A percentile compares a stretch with the other conserved stretches of the same genome.
phyloP scores from a whole-genome alignment of 2,329 filamentous ascomycete genomes.

The Nigrospora osmanthi region DNA sequence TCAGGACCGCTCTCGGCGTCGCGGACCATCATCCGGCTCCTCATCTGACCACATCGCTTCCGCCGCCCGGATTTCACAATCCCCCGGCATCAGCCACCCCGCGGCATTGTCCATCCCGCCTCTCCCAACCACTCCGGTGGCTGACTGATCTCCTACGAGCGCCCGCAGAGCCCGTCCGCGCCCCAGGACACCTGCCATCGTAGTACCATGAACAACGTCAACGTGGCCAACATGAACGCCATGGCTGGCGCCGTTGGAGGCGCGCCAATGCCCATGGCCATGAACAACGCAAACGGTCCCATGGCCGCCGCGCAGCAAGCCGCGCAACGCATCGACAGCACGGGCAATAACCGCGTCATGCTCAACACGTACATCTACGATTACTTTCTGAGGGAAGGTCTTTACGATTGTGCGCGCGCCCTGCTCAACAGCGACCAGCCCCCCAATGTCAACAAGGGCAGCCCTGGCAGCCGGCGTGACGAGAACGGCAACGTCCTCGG shows the following conservation, averaged over 20 bases:
- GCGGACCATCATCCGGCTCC: no score
- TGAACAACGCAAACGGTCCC: slow-evolving; percentile 42
- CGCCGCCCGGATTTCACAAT: neutral
- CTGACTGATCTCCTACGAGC: neutral
- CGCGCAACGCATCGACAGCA: slow-evolving; percentile 10
- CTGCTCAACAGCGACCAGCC: slow-evolving; percentile 60
- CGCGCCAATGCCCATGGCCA: slow-evolving; percentile 50
- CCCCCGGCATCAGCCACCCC: no score
- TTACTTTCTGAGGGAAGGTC: slow-evolving; percentile 78
- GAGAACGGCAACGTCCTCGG: slow-evolving; percentile 58
- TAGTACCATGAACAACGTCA: slow-evolving; percentile 50
- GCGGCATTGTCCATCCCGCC: neutral
- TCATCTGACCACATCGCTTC: neutral
- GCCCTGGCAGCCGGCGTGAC: slow-evolving; percentile 58
- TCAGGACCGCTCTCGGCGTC: no score
- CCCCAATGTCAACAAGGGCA: slow-evolving; percentile 61
- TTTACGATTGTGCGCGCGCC: slow-evolving; percentile 75
- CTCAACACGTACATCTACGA: slow-evolving; percentile 89
- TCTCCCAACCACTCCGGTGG: slow-evolving; percentile 1
- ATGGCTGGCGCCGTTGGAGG: slow-evolving; percentile 60
- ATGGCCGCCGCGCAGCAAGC: slow-evolving; percentile 11
- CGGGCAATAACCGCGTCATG: slow-evolving; percentile 41
- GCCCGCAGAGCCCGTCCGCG: slow-evolving; percentile 30
- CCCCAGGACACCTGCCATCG: neutral
- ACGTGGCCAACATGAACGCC: slow-evolving; percentile 63